Evolutionary conservation across 805 yeast genomes (phyloP).

Genomic region (Wickerhamomyces ciferrii): DNA sequence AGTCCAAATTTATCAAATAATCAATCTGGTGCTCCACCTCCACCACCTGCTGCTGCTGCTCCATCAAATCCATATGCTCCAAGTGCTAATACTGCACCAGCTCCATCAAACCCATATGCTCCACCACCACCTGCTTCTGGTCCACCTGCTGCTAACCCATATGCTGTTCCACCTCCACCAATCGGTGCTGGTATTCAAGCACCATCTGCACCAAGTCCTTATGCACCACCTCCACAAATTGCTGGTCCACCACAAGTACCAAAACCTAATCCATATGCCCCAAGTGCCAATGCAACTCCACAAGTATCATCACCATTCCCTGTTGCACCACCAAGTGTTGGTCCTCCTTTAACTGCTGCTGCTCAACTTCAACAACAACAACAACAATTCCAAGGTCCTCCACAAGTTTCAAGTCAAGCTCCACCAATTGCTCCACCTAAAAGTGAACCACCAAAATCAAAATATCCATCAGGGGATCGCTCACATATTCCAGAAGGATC

Average conservation of each 20-base stretch:
- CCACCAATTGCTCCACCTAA: slow-evolving; percentile 8
- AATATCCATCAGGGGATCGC: slow-evolving; percentile 61
- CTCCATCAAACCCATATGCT: slow-evolving; percentile 22
- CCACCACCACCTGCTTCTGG: slow-evolving; percentile 13
- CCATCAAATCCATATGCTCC: slow-evolving; percentile 35
- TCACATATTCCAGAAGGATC: slow-evolving; percentile 58
- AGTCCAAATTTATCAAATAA: slow-evolving; percentile 5
- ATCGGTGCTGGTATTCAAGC: slow-evolving; percentile 14
- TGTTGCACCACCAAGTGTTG: slow-evolving; percentile 25
- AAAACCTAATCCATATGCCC: slow-evolving; percentile 18
- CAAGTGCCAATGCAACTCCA: slow-evolving; percentile 13
- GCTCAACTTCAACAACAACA: slow-evolving; percentile 9
- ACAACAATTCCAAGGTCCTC: slow-evolving; percentile 17
- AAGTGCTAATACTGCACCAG: slow-evolving; percentile 9
- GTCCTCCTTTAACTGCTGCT: slow-evolving; percentile 10
- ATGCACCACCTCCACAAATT: slow-evolving; percentile 18
- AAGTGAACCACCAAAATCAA: slow-evolving; percentile 15
- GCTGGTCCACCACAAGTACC: slow-evolving; percentile 9
- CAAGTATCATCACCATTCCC: slow-evolving; percentile 18
- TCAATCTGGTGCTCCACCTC: slow-evolving; percentile 28
- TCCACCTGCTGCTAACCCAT: slow-evolving; percentile 30
- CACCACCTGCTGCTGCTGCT: slow-evolving; percentile 25
- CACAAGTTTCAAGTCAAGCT: slow-evolving; percentile 15
- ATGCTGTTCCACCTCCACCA: slow-evolving; percentile 21
- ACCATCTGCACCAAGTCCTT: slow-evolving; percentile 25